These are phyloP conservation scores for Croton laevigatus DNA, from an alignment of 441 rosid species.

Conservation along the genomic window DNA sequence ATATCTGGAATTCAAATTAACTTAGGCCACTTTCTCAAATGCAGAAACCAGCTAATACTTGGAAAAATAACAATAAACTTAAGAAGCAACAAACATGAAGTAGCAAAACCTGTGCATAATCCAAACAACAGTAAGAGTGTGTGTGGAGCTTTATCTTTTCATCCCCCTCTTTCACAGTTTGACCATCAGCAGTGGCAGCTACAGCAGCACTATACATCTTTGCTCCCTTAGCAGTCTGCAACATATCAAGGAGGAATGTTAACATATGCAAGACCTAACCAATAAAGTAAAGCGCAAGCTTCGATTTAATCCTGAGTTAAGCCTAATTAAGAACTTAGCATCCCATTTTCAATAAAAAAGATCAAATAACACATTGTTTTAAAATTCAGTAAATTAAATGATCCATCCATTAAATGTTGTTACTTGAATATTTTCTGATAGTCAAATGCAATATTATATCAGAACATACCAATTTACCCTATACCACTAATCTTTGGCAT, in stretches of 20 bases:
- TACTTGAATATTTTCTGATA: no score
- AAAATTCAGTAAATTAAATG: no score
- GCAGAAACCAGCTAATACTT: conserved; percentile 11
- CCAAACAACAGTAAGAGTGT: conserved; percentile 91
- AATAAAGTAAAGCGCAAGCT: background rate
- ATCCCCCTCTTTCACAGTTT: conserved; percentile 57
- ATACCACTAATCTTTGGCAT: no score
- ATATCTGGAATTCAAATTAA: conserved; percentile 51
- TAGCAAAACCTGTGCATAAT: conserved; percentile 72
- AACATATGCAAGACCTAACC: background rate
- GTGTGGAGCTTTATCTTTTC: conserved; percentile 90
- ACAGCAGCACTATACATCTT: conserved; percentile 81
- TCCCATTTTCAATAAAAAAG: no score
- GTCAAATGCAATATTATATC: no score
- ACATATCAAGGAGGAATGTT: background rate
- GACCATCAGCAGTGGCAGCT: conserved; percentile 70
- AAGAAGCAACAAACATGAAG: background rate
- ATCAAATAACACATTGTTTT: no score
- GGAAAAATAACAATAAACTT: no score
- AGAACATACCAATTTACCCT: no score
- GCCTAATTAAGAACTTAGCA: no score
- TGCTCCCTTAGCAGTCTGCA: conserved; percentile 89
- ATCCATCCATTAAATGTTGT: no score
- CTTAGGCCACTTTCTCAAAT: conserved; percentile 22
- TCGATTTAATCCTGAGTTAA: no score